Conservation (phyloP, 371 early-diverging fungal species). For the Mucor velutinosus region DNA sequence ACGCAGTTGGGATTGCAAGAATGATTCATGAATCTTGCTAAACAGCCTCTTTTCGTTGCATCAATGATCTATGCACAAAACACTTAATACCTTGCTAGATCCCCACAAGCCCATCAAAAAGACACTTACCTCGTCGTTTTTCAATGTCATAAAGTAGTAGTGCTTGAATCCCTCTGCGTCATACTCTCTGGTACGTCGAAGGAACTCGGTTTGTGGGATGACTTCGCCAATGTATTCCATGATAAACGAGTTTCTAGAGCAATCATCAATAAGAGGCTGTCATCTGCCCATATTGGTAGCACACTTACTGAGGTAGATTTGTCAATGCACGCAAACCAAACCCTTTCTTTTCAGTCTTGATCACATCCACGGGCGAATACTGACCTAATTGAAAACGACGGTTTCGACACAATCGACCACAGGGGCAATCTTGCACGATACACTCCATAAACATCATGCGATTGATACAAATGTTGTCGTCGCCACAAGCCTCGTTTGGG, state of each 20-base stretch:
- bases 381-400: constrained; percentile 82
- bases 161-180: constrained; percentile 78
- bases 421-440: constrained; percentile 82
- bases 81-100: neutral
- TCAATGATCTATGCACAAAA: constrained; percentile 71
- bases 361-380: constrained; percentile 82
- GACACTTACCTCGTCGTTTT: constrained; percentile 72
- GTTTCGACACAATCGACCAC: constrained; percentile 85
- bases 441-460: constrained; percentile 91
- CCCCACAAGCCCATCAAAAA: neutral
- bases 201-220: constrained; percentile 71
- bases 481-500: constrained; percentile 77
- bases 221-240: constrained; percentile 97
- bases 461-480: constrained; percentile 85
- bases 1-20: constrained; percentile 88
- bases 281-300: neutral
- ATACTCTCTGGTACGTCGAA: constrained; percentile 79
- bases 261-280: neutral
- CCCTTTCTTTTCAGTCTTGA: constrained; percentile 88
- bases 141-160: constrained; percentile 95
- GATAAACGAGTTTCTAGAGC: constrained; percentile 65
- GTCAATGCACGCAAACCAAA: constrained; percentile 81
- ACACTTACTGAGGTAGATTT: constrained; percentile 57
- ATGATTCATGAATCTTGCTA: constrained; percentile 92
- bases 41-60: constrained; percentile 83